These are phyloP conservation scores for Talaromyces albobiverticillius DNA, from an alignment of 2,329 filamentous ascomycete species.

Conservation along the genomic window DNA sequence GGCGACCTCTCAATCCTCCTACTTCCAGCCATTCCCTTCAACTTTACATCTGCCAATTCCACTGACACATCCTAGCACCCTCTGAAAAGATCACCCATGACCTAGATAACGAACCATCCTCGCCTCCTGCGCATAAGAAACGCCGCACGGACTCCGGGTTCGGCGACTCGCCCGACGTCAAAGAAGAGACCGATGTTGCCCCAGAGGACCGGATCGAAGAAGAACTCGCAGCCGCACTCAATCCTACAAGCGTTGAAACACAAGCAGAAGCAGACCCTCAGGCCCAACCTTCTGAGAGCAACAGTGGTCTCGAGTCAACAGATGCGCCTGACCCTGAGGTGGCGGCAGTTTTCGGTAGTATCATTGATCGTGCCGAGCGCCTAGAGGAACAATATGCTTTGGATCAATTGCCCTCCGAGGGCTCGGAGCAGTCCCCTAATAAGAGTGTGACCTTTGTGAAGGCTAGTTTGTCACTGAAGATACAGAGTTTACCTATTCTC, in stretches of 20 bases:
- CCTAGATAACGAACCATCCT: conserved; percentile 28
- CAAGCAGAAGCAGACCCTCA: conserved; percentile 1
- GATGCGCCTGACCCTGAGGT: conserved; percentile 31
- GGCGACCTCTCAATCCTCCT: no score
- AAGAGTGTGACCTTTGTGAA: conserved; percentile 39
- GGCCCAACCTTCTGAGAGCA: conserved; percentile 20
- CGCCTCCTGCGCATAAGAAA: conserved; percentile 38
- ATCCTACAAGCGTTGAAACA: conserved; percentile 18
- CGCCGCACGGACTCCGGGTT: conserved; percentile 34
- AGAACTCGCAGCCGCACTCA: conserved; percentile 35
- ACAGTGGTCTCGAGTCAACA: conserved; percentile 18
- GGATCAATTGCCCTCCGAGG: conserved; percentile 31
- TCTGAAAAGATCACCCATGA: conserved; percentile 31
- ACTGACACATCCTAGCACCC: conserved; percentile 14
- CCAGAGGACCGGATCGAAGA: conserved; percentile 35
- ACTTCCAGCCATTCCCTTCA: no score
- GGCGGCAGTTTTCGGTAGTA: conserved; percentile 39
- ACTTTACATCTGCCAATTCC: no score
- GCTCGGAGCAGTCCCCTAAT: conserved; percentile 26
- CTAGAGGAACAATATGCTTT: conserved; percentile 39
- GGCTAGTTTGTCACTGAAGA: conserved; percentile 48
- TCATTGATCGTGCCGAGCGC: conserved; percentile 43
- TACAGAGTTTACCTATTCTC: conserved; percentile 59
- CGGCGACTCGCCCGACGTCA: conserved; percentile 22
- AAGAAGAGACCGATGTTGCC: conserved; percentile 22